phyloP scores from a whole-genome alignment of 2,329 filamentous ascomycete genomes.

The Furcasterigmium furcatum region DNA sequence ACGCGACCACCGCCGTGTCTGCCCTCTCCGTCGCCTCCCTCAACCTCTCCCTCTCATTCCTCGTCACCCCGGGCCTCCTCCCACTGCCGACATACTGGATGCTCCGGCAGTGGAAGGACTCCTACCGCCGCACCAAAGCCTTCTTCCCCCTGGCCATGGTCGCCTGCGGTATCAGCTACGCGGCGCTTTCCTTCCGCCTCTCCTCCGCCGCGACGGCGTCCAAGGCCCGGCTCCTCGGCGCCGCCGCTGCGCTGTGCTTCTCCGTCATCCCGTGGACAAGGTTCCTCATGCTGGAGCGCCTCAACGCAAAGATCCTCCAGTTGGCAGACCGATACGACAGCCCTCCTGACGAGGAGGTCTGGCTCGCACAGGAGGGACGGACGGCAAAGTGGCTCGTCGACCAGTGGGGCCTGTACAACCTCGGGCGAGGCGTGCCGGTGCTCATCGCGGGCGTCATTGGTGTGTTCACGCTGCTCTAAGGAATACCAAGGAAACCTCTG shows the following conservation, averaged over 20 bases:
- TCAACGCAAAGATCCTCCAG: conserved; percentile 44
- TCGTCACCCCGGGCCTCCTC: conserved; percentile 49
- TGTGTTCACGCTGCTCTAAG: conserved; percentile 18
- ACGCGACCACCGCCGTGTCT: conserved; percentile 47
- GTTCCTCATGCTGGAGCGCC: conserved; percentile 34
- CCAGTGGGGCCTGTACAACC: conserved; percentile 51
- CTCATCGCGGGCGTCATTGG: conserved; percentile 20
- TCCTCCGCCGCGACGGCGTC: conserved; percentile 37
- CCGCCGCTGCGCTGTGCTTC: conserved; percentile 40
- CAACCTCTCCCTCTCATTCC: conserved; percentile 34
- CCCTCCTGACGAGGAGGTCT: conserved; percentile 22
- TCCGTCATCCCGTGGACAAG: conserved; percentile 50
- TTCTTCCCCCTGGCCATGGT: conserved; percentile 34
- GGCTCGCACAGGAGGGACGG: conserved; percentile 36
- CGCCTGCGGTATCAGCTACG: conserved; percentile 36
- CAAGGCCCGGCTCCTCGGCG: conserved; percentile 42
- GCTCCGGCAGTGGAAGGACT: conserved; percentile 49
- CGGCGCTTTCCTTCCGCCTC: conserved; percentile 31
- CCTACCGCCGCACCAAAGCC: conserved; percentile 34
- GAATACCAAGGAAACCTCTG: too few species aligned
- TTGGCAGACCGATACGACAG: conserved; percentile 28
- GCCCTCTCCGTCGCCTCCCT: conserved; percentile 39
- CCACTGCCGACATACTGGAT: conserved; percentile 52
- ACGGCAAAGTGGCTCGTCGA: conserved; percentile 50
- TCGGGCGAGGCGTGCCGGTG: conserved; percentile 34